Conservation (phyloP, 83 land plant species). For the Picea mariana region DNA sequence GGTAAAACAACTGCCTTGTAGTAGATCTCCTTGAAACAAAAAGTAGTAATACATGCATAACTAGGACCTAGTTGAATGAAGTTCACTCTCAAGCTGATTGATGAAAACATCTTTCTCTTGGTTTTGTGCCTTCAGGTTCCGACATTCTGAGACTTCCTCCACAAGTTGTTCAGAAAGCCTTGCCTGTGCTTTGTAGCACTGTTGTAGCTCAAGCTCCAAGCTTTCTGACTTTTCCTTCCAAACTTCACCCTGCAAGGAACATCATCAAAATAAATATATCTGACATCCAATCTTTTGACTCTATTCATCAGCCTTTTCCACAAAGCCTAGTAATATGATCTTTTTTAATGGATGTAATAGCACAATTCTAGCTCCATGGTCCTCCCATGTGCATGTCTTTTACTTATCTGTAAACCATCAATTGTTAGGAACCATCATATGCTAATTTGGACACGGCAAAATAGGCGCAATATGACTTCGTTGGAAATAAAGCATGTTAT, state of each 20-base stretch:
- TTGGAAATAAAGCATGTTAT: too few species aligned
- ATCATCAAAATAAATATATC: too few species aligned
- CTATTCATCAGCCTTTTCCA: too few species aligned
- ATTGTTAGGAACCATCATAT: too few species aligned
- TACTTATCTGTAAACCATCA: too few species aligned
- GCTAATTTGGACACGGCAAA: too few species aligned
- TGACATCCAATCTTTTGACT: too few species aligned
- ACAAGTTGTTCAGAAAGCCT: conserved; percentile 92
- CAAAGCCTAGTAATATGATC: too few species aligned
- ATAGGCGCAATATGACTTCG: too few species aligned
- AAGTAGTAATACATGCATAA: background rate
- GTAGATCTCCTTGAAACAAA: background rate
- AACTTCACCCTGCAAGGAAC: conserved; percentile 33
- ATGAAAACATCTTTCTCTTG: conserved; percentile 67
- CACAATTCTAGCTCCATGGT: too few species aligned
- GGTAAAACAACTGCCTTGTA: background rate
- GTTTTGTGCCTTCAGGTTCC: conserved; percentile 54
- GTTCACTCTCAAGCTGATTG: conserved; percentile 47
- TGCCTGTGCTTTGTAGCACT: conserved; percentile 89
- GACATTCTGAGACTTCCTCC: conserved; percentile 71
- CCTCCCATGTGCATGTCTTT: too few species aligned
- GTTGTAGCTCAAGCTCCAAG: conserved; percentile 79
- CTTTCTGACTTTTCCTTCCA: conserved; percentile 85
- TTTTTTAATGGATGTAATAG: too few species aligned
- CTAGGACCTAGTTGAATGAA: conserved; percentile 54